Base-by-base conservation (phyloP, 768 basidiomycete species). In the Dendrothele bispora region DNA sequence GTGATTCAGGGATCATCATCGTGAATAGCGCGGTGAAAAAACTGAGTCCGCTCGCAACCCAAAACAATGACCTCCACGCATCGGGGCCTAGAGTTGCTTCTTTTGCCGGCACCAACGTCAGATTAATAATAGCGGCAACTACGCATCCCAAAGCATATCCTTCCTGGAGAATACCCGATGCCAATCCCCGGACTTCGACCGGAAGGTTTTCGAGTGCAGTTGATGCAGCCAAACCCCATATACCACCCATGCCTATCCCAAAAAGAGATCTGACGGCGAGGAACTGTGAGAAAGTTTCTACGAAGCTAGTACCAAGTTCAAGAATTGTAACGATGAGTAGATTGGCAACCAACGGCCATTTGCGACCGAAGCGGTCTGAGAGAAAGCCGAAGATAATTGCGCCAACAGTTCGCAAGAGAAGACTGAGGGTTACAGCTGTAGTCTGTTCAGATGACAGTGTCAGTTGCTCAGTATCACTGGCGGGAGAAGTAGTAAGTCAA, bases 141-240 rank as follows among this genome's bases (percentile, higher is more conserved):
- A 44, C 22, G 17, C 28, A 32, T 17, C 85, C 85, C 24, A 72
- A 66, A 1, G 82, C 78, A 56, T 85, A 86, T n/a, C 83, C 84
- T 55, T 84, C 72, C 54, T 88, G 85, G n/a, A 88, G 59, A 38
- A 86, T 60, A 22, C 86, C 86, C 7, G 75, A 78, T n/a, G 74
- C 74, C 3, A 86, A 63, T 30, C 86, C 86, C 56, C 86, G 77
- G 3, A 77, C 69, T 52, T 80, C 77, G 32, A 79, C 73, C 1
- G 84, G 84, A 10, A 85, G 70, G 58, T 80, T 83, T 56, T 86
- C 84, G 27, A 86, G 74, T 1, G 77, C 77, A 1, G 78, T 83
- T 0, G 80, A 67, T 10, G 79, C 64, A 0, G 82, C 66, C 30
- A 82, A 66, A 5, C 83, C 82, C 82, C 84, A 86, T 39, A 86